Base-by-base conservation (phyloP, 2,329 filamentous ascomycete genomes). In the Juglanconis oblonga region DNA sequence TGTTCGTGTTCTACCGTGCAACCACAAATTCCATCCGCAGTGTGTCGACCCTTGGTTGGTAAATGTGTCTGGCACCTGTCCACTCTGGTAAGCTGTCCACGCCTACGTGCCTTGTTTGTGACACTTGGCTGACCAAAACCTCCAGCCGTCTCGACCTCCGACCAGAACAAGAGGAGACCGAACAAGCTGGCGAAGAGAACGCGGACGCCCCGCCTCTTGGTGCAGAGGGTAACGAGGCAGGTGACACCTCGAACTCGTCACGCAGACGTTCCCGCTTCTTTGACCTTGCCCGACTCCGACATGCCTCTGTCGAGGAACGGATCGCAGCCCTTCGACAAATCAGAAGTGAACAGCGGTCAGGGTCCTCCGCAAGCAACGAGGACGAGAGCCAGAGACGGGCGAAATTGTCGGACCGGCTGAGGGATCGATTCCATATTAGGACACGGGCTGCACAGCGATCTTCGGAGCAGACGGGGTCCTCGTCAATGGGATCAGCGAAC, bases 21-120 rank as follows among this genome's bases (percentile, higher is more conserved):
- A 84, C 59, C 87, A 90, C 71, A 86, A 87, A 64, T 90, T 85
- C 67, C 87, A 90, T 66, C 87, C 87, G 1, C 77, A 78, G 50
- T 90, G 87, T 66, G 81, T 90, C 59, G 87, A 90, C 66, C 87
- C 87, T 4, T 90, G 87, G 87, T 75, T 90, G 48, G 76, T 89
- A 62, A 87, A 89, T 59, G 82, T 90, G 10, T 88, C 86, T 10
- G 87, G 87, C 61, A 89, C 87, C 35, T 89, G 87, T 71, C 87
- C 87, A 17, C 71, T 89, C 61, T 89, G 87, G 87, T 89, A 77
- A 77, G 84, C 76, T 52, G 38, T 45, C 36, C 11, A 33, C 38
- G 29, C 31, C 14, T 10, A 9, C 36, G n/a, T 32, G n/a, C 11
- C 44, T 33, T 45, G 17, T 47, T 14, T 24, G 14, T 17, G 17